These are phyloP conservation scores for Backusella australiensis DNA, from an alignment of 192 early-diverging fungal genomes.

Conservation along the genomic window DNA sequence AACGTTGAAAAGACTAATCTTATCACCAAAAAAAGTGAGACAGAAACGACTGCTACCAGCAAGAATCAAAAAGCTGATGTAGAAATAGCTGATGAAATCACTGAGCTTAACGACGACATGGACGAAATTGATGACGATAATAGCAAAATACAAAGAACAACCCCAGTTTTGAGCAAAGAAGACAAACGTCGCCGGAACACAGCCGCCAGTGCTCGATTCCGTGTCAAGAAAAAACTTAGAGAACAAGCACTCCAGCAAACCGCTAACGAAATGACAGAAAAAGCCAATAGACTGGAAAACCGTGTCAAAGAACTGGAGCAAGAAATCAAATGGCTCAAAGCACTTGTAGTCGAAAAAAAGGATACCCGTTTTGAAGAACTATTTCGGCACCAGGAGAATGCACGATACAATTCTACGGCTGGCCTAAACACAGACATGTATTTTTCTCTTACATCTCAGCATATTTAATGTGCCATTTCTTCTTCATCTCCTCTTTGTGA, in stretches of 20 bases:
- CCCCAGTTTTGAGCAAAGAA: conserved; percentile 46
- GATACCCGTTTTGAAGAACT: conserved; percentile 14
- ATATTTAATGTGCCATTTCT: background rate
- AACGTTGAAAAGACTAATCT: background rate
- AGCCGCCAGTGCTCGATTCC: conserved; percentile 89
- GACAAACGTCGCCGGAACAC: conserved; percentile 95
- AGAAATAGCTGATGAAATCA: background rate
- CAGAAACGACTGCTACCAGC: background rate
- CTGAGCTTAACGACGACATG: background rate
- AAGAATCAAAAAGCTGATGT: background rate
- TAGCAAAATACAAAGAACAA: background rate
- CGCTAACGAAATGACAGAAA: conserved; percentile 77
- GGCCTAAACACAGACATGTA: background rate
- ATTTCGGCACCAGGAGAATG: background rate
- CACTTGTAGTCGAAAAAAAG: conserved; percentile 38
- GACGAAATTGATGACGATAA: background rate
- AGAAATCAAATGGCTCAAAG: conserved; percentile 83
- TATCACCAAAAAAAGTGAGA: background rate
- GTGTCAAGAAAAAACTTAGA: conserved; percentile 88
- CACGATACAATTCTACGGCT: background rate
- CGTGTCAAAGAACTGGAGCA: conserved; percentile 82
- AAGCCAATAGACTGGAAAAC: conserved; percentile 71
- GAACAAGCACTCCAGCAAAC: conserved; percentile 82
- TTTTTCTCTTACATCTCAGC: background rate
- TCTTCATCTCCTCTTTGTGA: background rate